These are phyloP conservation scores for Calonectria pauciramosa DNA, from an alignment of 2,329 filamentous ascomycete species.

Conservation along the genomic window DNA sequence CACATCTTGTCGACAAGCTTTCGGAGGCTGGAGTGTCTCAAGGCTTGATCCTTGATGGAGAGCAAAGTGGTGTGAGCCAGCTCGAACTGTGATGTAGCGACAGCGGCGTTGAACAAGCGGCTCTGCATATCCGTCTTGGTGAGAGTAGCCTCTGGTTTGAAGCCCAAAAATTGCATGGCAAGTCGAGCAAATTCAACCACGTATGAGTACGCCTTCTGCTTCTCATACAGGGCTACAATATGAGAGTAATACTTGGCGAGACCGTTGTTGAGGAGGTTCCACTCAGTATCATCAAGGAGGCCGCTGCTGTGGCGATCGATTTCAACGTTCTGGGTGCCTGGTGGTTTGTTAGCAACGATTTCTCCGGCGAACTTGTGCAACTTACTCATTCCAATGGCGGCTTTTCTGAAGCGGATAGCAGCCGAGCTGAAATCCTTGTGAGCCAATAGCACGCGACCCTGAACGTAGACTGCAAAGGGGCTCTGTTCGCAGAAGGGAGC, in stretches of 20 bases:
- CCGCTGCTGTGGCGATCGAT: conserved; percentile 70
- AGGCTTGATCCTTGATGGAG: conserved; percentile 77
- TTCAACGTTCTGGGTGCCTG: conserved; percentile 62
- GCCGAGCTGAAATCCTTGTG: conserved; percentile 82
- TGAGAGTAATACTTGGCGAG: conserved; percentile 89
- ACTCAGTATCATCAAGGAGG: conserved; percentile 83
- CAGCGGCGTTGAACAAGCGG: conserved; percentile 85
- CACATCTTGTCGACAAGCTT: conserved; percentile 79
- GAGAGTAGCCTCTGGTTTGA: conserved; percentile 50
- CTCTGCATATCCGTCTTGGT: conserved; percentile 81
- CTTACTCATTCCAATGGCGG: conserved; percentile 86
- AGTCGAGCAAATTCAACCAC: conserved; percentile 87
- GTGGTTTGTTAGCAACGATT: conserved; percentile 42
- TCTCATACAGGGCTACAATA: conserved; percentile 85
- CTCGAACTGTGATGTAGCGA: conserved; percentile 84
- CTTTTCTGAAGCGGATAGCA: conserved; percentile 82
- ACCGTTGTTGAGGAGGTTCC: conserved; percentile 77
- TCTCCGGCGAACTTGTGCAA: conserved; percentile 33
- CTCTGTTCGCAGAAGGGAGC: conserved; percentile 68
- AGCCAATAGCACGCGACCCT: conserved; percentile 82
- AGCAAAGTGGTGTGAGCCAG: conserved; percentile 85
- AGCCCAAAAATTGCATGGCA: conserved; percentile 73
- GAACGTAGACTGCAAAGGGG: conserved; percentile 82
- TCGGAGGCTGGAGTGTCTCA: conserved; percentile 80
- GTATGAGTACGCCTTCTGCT: conserved; percentile 80